phyloP scores from a whole-genome alignment of 2,329 filamentous ascomycete species.

The Pezizomycotina sp. region DNA sequence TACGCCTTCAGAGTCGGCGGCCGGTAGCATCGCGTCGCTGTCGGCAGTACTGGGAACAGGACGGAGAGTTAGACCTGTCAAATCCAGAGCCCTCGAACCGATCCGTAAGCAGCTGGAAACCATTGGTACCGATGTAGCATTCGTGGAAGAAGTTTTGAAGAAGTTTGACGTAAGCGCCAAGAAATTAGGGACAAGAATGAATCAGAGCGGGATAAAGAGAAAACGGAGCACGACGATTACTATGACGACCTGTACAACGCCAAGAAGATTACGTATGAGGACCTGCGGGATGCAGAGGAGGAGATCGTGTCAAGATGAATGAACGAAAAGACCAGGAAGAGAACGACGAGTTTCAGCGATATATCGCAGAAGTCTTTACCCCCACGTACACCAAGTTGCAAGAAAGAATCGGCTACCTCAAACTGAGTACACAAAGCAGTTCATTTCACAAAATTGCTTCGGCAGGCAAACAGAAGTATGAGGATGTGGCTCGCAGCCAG shows the following conservation, averaged over 20 bases:
- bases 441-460: constrained; percentile 17
- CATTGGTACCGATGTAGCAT: constrained; percentile 24
- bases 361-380: constrained; percentile 25
- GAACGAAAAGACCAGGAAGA: constrained; percentile 24
- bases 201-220: constrained; percentile 20
- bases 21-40: constrained; percentile 9
- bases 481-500: constrained; percentile 15
- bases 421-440: constrained; percentile 23
- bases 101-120: constrained; percentile 11
- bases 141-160: constrained; percentile 21
- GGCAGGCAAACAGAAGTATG: constrained; percentile 16
- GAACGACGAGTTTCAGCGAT: constrained; percentile 24
- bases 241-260: constrained; percentile 23
- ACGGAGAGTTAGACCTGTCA: constrained; percentile 11
- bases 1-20: no score
- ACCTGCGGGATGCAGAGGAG: constrained; percentile 24
- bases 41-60: constrained; percentile 12
- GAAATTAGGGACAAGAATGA: constrained; percentile 22
- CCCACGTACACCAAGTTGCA: constrained; percentile 24
- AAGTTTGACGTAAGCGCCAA: constrained; percentile 22
- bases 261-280: constrained; percentile 25
- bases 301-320: constrained; percentile 24
- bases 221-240: constrained; percentile 25
- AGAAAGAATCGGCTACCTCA: constrained; percentile 24
- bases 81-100: constrained; percentile 6